Evolutionary conservation across 106 monocot genomes (phyloP), one percentile per base, ranked within the genome.

Genomic region (Platanthera guangdongensis): DNA sequence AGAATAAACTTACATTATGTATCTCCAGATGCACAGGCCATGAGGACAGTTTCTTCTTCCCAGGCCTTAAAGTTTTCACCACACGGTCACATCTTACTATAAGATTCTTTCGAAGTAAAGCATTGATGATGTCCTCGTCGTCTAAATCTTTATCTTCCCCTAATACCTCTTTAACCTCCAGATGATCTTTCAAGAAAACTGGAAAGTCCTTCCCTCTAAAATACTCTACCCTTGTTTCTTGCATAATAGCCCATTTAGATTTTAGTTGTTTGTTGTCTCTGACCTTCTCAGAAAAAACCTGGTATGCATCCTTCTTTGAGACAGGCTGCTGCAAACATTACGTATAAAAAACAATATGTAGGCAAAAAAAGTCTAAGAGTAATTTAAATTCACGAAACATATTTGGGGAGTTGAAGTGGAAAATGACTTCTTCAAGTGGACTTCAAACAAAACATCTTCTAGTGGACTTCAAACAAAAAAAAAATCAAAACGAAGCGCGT

Each of bases 231-330:
- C 97, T 82, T 71, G 97, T 88, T 81, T 97, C 97, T 86, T 94
- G 97, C 89, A 97, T 85, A 71, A 97, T 86, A 77, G 97, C 97
- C 97, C 97, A 97, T 85, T 94, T 91, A 4, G 97, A 97, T 85
- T 93, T 89, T 64, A 97, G 86, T 54, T 93, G 87, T 71, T 97
- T 97, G 74, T 97, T 97, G 77, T 97, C 97, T 76, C 97, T 91
- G 72, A 97, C 97, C 83, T 97, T 97, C 83, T 97, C 94, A 30
- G 97, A 89, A 84, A 97, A 97, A 22, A 90, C 28, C 75, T 97
- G 93, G 78, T 80, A 97, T 2, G 85, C 83, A 83, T 97, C 97
- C 71, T 94, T 92, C 5, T 79, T 83, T 70, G 68, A 69, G 83
- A 79, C 81, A 75, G 84, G 47, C 83, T 97, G 91, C 91, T 97